Evolutionary conservation across 345 rosid genomes (phyloP), one percentile per base, ranked within the genome.

Genomic region (Jatropha curcas): DNA sequence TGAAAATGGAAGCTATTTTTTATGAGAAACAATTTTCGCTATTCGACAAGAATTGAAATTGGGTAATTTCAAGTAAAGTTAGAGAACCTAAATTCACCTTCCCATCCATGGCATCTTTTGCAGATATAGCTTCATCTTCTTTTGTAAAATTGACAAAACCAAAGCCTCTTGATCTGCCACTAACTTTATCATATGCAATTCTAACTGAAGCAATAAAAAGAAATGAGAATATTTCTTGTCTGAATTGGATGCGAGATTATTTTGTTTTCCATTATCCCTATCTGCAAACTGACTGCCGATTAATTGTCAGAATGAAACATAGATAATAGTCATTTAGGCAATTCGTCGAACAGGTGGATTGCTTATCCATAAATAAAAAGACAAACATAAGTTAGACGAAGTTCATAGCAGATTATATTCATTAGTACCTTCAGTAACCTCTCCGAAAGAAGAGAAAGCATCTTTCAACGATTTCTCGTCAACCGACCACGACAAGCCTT

Each of bases 41-140:
- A 17, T 19, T 31, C 33, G n/a, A 60, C 11, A 30, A 60, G 6
- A 13, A 60, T 28, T 2, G 35, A 56, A 63, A 5, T 46, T 48
- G 52, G 59, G 34, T 65, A 62, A 53, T 59, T 30, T 65, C 37
- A 53, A 70, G 11, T 16, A 0, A 59, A 22, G n/a, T n/a, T 70
- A 12, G 46, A 55, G 35, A 72, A 60, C 22, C 24, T 41, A 7
- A 13, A 17, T 22, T 70, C 67, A 92, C 97, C 96, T 84, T 92
- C 41, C 98, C 98, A 82, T 95, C 97, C 98, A 92, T 92, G 73
- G 94, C 94, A 70, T 88, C 89, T 86, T 87, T 95, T 0, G 98
- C 99, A 72, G 76, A 71, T 8, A 45, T 22, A 66, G 98, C 97
- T 45, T 88, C 82, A 12, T 68, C 82, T 79, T 84, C 84, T 70